Conservation (phyloP, 228 moss, liverwort and hornwort species). For the Sphagnum fallax region DNA sequence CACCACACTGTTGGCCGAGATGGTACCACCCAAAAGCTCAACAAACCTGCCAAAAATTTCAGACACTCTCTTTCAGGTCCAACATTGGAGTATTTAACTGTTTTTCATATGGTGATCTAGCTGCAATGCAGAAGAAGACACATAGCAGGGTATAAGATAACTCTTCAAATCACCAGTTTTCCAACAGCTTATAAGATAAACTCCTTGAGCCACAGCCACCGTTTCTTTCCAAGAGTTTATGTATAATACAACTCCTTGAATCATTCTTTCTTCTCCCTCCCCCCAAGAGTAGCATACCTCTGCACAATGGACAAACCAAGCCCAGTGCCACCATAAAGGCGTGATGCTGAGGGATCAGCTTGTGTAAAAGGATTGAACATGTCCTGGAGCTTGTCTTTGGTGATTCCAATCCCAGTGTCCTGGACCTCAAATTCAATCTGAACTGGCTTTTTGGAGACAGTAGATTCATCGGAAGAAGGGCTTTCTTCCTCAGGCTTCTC, state of each 20-base stretch:
- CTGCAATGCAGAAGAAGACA: no score
- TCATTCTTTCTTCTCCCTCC: background rate
- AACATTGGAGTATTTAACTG: no score
- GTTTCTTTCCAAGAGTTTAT: no score
- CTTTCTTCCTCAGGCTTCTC: background rate
- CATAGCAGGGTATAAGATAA: no score
- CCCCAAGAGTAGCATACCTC: slow-evolving; percentile 17
- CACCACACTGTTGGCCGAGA: slow-evolving; percentile 42
- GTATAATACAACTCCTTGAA: no score
- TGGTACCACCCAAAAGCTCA: slow-evolving; percentile 49
- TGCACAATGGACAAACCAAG: slow-evolving; percentile 62
- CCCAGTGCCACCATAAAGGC: slow-evolving; percentile 61
- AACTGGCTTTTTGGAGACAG: background rate
- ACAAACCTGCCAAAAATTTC: slow-evolving; percentile 30
- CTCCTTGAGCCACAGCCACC: no score
- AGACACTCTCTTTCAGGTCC: no score
- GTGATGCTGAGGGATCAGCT: slow-evolving; percentile 56
- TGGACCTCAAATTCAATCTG: slow-evolving; percentile 44
- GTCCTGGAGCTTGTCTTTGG: slow-evolving; percentile 35
- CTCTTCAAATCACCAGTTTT: no score
- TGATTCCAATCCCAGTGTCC: slow-evolving; percentile 61
- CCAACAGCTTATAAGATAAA: no score
- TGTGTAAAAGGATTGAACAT: slow-evolving; percentile 63
- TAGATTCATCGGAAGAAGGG: background rate
- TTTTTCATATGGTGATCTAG: no score